Evolutionary conservation across 257 asterid genomes (phyloP), one percentile per base, ranked within the genome.

Genomic region (Penstemon eatonii): DNA sequence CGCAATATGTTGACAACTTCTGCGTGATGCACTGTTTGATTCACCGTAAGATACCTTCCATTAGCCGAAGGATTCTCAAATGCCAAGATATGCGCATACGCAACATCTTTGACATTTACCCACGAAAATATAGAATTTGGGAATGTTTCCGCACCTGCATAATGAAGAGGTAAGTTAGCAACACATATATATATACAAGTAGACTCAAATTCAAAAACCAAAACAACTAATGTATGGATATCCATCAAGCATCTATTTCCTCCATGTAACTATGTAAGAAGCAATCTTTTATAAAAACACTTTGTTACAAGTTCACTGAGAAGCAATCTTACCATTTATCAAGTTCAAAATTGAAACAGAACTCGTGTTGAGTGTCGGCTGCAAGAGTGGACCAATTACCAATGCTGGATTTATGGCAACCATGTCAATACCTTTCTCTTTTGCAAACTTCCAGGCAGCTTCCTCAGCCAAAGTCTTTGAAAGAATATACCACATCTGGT

Each of bases 391-490:
- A 66, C 96, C 96, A 72, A 87, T 82, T 39, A 89, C 95, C 95
- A 87, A 69, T 25, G 92, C 70, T 9, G 95, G 96, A 81, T 89
- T 87, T 71, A 89, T 79, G 19, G 79, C 47, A 37, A 87, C 95
- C 95, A 89, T 69, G 75, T 89, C 83, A 18, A 89, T 77, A 55
- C 87, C 87, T 70, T 85, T 89, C 83, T 87, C 95, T 70, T 80
- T 85, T 57, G 71, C 89, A 78, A 85, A 89, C 76, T 87, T 82
- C 92, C 95, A 89, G 1, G 92, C 96, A 72, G 95, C 95, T 37
- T 87, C 92, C 82, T 89, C 96, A 3, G 96, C 95, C 81, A 89
- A 70, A 42, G 92, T 87, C 74, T 89, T 89, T 33, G 96, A 89
- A 60, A 89, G 95, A 54, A 79, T 78, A 68, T 87, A 87, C 95